phyloP scores from a whole-genome alignment of 805 yeast genomes.

The Candida awuae region DNA sequence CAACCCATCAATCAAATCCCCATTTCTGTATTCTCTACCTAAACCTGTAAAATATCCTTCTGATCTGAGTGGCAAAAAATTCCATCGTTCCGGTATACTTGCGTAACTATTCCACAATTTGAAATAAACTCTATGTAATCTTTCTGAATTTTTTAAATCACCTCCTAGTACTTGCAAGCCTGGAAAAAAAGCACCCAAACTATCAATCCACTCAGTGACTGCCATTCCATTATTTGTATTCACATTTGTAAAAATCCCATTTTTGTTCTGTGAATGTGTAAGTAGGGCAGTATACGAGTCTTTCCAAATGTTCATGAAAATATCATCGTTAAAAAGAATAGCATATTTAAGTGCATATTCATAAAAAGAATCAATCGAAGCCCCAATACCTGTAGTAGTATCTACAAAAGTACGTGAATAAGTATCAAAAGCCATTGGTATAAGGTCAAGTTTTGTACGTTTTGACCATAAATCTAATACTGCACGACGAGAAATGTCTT shows the following conservation, averaged over 20 bases:
- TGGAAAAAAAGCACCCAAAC: constrained; percentile 82
- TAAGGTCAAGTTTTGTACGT: constrained; percentile 50
- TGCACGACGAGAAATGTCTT: constrained; percentile 49
- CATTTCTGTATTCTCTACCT: constrained; percentile 13
- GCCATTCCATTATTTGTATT: constrained; percentile 43
- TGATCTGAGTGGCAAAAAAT: constrained; percentile 26
- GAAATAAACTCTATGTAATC: constrained; percentile 51
- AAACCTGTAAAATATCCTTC: constrained; percentile 13
- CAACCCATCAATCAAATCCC: constrained; percentile 18
- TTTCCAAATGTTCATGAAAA: constrained; percentile 48
- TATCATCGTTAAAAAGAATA: constrained; percentile 58
- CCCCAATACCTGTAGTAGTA: constrained; percentile 72
- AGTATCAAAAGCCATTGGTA: constrained; percentile 68
- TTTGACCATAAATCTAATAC: constrained; percentile 65
- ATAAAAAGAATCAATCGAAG: constrained; percentile 83
- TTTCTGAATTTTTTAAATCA: constrained; percentile 55
- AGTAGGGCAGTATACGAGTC: constrained; percentile 51
- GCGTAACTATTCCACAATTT: constrained; percentile 78
- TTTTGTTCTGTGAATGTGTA: constrained; percentile 36
- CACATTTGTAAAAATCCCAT: constrained; percentile 41
- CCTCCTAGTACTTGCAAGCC: constrained; percentile 80
- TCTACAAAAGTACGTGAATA: constrained; percentile 41
- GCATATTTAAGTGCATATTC: constrained; percentile 80
- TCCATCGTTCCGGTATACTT: constrained; percentile 88
- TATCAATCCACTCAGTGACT: constrained; percentile 68